Percentiles rank a stretch among this genome's conserved stretches.
Evolutionary conservation across 2,329 filamentous ascomycete genomes (phyloP).

Genomic region (Pseudocercospora musae): DNA sequence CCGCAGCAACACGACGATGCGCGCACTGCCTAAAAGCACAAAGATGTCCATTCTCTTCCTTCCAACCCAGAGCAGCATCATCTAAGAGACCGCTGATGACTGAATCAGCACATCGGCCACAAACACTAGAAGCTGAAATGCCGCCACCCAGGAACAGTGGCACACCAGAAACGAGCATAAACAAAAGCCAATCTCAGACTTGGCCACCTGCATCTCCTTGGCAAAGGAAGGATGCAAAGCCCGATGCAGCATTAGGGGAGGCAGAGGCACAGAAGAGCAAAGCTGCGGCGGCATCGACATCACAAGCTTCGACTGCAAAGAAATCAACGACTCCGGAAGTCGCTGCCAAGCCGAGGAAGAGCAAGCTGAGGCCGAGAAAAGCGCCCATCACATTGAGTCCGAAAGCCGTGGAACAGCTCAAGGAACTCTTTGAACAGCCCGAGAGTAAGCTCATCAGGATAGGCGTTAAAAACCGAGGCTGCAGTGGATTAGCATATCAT

Average conservation of each 20-base stretch:
- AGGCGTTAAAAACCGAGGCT: conserved; percentile 89
- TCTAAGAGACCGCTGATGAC: conserved; percentile 63
- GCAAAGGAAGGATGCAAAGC: conserved; percentile 36
- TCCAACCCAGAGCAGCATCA: conserved; percentile 42
- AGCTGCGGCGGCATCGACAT: conserved; percentile 32
- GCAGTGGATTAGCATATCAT: conserved; percentile 89
- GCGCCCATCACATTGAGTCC: conserved; percentile 85
- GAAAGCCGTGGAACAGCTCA: conserved; percentile 74
- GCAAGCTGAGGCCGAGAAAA: conserved; percentile 76
- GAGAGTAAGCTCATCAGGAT: conserved; percentile 91
- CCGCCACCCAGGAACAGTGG: conserved; percentile 58
- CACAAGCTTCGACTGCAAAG: conserved; percentile 22
- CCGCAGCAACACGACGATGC: conserved; percentile 35
- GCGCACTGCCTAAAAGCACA: conserved; percentile 42
- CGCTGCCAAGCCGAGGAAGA: conserved; percentile 54
- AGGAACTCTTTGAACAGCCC: conserved; percentile 73
- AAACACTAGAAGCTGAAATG: conserved; percentile 54
- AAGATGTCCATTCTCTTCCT: conserved; percentile 45
- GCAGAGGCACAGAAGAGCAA: conserved; percentile 56
- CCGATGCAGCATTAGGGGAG: conserved; percentile 55
- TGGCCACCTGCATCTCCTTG: conserved; percentile 50
- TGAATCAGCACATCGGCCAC: conserved; percentile 61
- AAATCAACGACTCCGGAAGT: conserved; percentile 38
- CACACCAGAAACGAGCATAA: conserved; percentile 61
- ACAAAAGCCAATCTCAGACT: conserved; percentile 48